Percentiles rank a stretch among this genome's conserved stretches.
These are phyloP conservation scores for Bothriochloa decipiens DNA, from an alignment of 176 grass and related monocot species.

Conservation along the genomic window DNA sequence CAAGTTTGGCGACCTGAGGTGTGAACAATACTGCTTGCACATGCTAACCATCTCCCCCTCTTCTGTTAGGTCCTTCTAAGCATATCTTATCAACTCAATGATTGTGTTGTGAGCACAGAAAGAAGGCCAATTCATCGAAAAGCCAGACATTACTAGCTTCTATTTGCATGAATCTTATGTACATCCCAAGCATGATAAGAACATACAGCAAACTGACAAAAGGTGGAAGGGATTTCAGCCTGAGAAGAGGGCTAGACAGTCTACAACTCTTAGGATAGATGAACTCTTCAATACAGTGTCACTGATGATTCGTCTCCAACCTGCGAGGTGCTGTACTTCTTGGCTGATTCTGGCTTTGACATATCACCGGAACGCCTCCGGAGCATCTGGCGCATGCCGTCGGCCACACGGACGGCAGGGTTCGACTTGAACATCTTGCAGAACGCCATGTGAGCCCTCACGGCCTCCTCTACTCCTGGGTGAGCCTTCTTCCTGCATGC, in stretches of 20 bases:
- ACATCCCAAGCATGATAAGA: conserved; percentile 56
- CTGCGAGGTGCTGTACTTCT: conserved; percentile 61
- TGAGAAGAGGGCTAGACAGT: conserved; percentile 34
- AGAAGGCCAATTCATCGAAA: conserved; percentile 30
- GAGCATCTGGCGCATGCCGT: conserved; percentile 87
- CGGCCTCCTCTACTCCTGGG: conserved; percentile 69
- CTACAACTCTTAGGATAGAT: conserved; percentile 39
- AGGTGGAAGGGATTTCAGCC: conserved; percentile 24
- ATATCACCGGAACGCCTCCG: conserved; percentile 68
- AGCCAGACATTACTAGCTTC: conserved; percentile 39
- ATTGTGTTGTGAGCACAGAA: conserved; percentile 43
- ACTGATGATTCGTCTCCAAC: conserved; percentile 57
- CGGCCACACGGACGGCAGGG: conserved; percentile 69
- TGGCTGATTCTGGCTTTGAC: conserved; percentile 50
- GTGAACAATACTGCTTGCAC: conserved; percentile 51
- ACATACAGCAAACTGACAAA: conserved; percentile 42
- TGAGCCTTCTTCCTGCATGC: conserved; percentile 59
- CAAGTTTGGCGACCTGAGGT: conserved; percentile 23
- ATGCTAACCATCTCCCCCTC: conserved; percentile 42
- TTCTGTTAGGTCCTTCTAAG: conserved; percentile 47
- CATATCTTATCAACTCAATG: conserved; percentile 43
- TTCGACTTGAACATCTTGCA: conserved; percentile 74
- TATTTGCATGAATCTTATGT: conserved; percentile 52
- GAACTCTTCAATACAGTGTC: conserved; percentile 53
- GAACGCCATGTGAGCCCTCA: conserved; percentile 88